phyloP scores from a whole-genome alignment of 768 basidiomycete genomes.

The Mycena galopus region DNA sequence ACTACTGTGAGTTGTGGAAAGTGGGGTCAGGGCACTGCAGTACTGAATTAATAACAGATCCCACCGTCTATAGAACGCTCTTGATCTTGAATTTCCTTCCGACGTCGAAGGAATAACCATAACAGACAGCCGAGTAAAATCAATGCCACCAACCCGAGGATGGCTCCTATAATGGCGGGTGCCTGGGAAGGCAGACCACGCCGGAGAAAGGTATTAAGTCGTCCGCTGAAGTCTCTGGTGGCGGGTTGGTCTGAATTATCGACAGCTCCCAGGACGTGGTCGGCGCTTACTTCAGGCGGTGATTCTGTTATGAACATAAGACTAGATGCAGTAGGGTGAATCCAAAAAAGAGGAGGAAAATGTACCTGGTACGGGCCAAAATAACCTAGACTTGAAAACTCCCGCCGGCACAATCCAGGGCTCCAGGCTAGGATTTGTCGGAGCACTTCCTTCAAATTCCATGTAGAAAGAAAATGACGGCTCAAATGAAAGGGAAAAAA shows the following conservation, averaged over 20 bases:
- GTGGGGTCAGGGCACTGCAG: not conserved
- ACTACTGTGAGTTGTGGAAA: not conserved
- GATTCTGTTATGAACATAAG: not conserved
- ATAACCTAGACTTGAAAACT: not conserved
- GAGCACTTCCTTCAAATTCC: not conserved
- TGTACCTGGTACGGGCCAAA: not conserved
- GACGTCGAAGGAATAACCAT: slow-evolving; percentile 11
- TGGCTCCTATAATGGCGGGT: slow-evolving; percentile 1
- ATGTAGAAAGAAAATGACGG: not conserved
- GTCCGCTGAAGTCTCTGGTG: not conserved
- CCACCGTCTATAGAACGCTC: slow-evolving; percentile 2
- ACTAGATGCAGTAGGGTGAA: not conserved
- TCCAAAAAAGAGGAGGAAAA: too few relatives aligned
- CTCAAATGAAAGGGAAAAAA: not conserved
- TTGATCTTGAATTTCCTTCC: not conserved
- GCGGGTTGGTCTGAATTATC: not conserved
- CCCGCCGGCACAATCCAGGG: not conserved
- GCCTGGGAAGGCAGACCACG: not conserved
- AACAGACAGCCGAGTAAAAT: not conserved
- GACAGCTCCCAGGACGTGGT: not conserved
- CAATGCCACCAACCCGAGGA: slow-evolving; percentile 1
- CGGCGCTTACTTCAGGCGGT: not conserved
- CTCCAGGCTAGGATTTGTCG: not conserved
- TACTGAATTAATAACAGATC: not conserved
- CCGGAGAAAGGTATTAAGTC: not conserved